Conservation (phyloP, 2,329 filamentous ascomycete genomes). For the Pyrenochaeta sp. region DNA sequence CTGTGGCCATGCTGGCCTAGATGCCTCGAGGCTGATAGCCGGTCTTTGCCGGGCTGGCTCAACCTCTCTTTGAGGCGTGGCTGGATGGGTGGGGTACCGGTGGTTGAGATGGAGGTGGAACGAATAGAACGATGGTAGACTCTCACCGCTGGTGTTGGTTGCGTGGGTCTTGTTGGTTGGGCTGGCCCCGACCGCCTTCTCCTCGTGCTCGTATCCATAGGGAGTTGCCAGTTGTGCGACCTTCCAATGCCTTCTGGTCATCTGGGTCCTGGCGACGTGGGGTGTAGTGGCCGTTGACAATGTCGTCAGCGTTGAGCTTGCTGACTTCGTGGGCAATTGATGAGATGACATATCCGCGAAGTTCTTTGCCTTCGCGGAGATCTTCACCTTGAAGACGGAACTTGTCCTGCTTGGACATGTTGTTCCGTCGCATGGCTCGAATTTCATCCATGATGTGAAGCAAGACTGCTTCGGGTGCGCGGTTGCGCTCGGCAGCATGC, state of each 20-base stretch:
- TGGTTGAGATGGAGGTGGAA: conserved; percentile 5
- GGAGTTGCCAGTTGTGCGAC: conserved; percentile 49
- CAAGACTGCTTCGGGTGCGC: conserved; percentile 87
- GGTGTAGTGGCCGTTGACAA: conserved; percentile 34
- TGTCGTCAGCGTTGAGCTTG: conserved; percentile 65
- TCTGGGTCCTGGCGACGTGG: conserved; percentile 51
- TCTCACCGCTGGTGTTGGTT: conserved; percentile 49
- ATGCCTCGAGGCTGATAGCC: conserved; percentile 20
- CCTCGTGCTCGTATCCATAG: conserved; percentile 47
- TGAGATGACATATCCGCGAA: conserved; percentile 75
- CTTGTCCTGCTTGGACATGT: conserved; percentile 85
- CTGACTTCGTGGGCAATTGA: conserved; percentile 77
- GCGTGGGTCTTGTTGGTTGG: conserved; percentile 47
- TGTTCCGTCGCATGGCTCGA: conserved; percentile 79
- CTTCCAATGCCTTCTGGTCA: conserved; percentile 57
- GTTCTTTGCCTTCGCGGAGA: conserved; percentile 75
- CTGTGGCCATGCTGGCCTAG: conserved; percentile 18
- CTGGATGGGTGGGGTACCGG: conserved; percentile 11
- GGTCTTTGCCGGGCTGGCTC: conserved; percentile 15
- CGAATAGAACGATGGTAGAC: conserved; percentile 1
- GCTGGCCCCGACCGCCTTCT: conserved; percentile 44
- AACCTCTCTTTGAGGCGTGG: conserved; percentile 18
- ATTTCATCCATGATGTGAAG: conserved; percentile 94
- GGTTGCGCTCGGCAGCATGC: conserved; percentile 75
- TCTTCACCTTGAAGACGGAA: conserved; percentile 84